A percentile compares a stretch with the other conserved stretches of the same genome.
Conservation (phyloP, 345 rosid species). For the Eucalyptus sp. region DNA sequence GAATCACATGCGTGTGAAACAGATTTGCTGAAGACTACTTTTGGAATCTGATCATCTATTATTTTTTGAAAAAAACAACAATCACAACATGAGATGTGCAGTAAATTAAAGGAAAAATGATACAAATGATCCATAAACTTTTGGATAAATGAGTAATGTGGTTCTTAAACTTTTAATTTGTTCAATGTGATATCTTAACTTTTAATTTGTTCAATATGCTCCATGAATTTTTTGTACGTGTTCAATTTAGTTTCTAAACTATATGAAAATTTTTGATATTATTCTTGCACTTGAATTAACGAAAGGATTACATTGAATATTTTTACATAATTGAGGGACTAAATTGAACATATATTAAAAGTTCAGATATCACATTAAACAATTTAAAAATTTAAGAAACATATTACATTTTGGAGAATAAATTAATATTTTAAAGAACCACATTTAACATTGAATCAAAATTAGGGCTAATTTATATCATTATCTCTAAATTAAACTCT, state of each 20-base stretch:
- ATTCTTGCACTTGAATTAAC: no score
- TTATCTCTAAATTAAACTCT: no score
- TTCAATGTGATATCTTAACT: no score
- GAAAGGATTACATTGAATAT: no score
- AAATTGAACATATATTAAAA: no score
- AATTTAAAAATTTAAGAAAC: no score
- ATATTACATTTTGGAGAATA: background rate
- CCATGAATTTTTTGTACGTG: fast-evolving
- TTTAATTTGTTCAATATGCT: no score
- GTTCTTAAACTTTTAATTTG: no score
- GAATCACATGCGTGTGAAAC: background rate
- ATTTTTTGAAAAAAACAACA: background rate
- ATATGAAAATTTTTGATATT: no score
- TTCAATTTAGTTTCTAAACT: no score
- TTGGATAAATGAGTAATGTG: no score
- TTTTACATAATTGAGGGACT: fast-evolving
- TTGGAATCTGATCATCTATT: background rate
- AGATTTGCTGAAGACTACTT: background rate
- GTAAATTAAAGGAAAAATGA: background rate
- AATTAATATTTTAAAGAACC: no score
- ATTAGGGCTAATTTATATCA: background rate
- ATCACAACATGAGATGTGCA: background rate
- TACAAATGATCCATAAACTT: background rate
- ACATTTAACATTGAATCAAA: background rate
- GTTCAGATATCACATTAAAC: fast-evolving